Conservation (phyloP, 1,284 basidiomycete species). For the Microbotryomycetes sp. region DNA sequence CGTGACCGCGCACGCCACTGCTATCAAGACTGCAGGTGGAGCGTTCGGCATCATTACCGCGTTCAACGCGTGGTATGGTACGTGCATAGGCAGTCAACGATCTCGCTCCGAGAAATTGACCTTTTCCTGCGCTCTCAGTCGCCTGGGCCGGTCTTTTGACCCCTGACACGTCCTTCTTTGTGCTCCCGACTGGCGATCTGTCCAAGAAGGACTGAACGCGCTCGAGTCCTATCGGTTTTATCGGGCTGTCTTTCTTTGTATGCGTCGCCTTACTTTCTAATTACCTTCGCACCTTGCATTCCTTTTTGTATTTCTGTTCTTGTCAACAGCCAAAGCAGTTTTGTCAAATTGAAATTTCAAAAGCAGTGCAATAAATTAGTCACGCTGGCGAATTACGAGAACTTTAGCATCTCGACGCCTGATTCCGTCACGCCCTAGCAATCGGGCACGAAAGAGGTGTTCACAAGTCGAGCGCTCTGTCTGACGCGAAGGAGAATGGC, state of each 20-base stretch:
- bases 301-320: not conserved
- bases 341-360: too few relatives aligned
- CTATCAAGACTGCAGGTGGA: slow-evolving; percentile 58
- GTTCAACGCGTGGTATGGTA: slow-evolving; percentile 31
- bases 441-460: too few relatives aligned
- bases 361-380: too few relatives aligned
- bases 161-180: slow-evolving; percentile 46
- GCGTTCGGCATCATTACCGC: slow-evolving; percentile 52
- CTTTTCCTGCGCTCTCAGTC: slow-evolving; percentile 28
- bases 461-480: too few relatives aligned
- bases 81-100: not conserved
- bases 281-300: not conserved
- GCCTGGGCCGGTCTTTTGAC: slow-evolving; percentile 48
- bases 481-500: too few relatives aligned
- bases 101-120: not conserved
- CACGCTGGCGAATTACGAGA: too few relatives aligned
- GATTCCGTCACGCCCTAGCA: too few relatives aligned
- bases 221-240: not conserved
- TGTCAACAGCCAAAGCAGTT: not conserved
- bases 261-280: too few relatives aligned
- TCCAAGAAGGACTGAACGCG: slow-evolving; percentile 24
- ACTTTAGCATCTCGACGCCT: too few relatives aligned
- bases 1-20: slow-evolving; percentile 32
- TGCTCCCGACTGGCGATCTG: slow-evolving; percentile 45
- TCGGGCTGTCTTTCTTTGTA: too few relatives aligned